phyloP scores from a whole-genome alignment of 148 eudicot species.

The Camellia lanceoleosa region DNA sequence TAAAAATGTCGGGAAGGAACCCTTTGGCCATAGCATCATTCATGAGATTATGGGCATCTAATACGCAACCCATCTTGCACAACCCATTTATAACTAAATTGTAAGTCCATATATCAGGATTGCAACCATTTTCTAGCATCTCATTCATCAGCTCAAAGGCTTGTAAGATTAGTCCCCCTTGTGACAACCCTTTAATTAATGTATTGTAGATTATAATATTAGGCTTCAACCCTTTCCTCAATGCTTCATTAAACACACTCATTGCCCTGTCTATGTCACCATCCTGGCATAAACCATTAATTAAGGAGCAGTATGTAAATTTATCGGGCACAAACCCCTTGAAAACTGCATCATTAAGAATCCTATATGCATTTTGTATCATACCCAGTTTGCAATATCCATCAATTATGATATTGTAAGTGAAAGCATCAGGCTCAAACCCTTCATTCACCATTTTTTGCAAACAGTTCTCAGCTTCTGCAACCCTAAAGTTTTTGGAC shows the following conservation, averaged over 20 bases:
- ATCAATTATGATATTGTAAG: conserved; percentile 72
- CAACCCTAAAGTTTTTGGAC: conserved; percentile 56
- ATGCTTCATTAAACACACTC: conserved; percentile 51
- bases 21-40: conserved; percentile 77
- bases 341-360: conserved; percentile 62
- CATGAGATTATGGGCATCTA: conserved; percentile 68
- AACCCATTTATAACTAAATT: conserved; percentile 77
- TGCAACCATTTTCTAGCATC: conserved; percentile 67
- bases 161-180: conserved; percentile 63
- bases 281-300: conserved; percentile 67
- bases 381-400: conserved; percentile 79
- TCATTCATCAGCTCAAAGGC: conserved; percentile 69
- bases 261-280: conserved; percentile 79
- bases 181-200: conserved; percentile 77
- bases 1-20: conserved; percentile 76
- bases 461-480: conserved; percentile 70
- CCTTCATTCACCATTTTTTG: conserved; percentile 84
- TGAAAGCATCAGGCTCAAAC: conserved; percentile 75
- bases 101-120: conserved; percentile 75
- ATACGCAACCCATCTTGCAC: conserved; percentile 86
- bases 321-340: conserved; percentile 80
- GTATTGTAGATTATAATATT: conserved; percentile 65
- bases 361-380: conserved; percentile 63
- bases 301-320: conserved; percentile 73
- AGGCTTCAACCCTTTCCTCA: conserved; percentile 55